Conservation (phyloP, 2,329 filamentous ascomycete genomes). For the Penicillium sp. region DNA sequence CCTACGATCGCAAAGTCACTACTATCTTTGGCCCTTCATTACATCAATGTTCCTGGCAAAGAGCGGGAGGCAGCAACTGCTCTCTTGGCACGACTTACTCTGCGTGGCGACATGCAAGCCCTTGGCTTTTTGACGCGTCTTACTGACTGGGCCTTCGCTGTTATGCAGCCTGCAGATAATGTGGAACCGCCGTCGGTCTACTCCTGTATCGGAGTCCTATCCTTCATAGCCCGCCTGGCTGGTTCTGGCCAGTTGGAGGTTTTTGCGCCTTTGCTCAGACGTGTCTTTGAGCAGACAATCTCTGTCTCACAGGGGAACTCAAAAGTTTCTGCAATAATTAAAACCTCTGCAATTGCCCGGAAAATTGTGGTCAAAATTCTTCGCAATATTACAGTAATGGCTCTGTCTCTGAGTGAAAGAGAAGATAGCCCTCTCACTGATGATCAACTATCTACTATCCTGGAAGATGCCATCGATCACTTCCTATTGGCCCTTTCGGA, state of each 20-base stretch:
- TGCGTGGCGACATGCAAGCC: conserved; percentile 84
- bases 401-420: conserved; percentile 55
- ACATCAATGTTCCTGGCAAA: conserved; percentile 75
- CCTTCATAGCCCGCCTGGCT: conserved; percentile 75
- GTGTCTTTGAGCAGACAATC: conserved; percentile 67
- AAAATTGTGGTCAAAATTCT: conserved; percentile 86
- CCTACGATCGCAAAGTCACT: conserved; percentile 72
- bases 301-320: conserved; percentile 57
- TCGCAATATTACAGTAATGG: conserved; percentile 69
- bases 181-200: conserved; percentile 60
- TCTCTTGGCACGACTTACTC: conserved; percentile 77
- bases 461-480: conserved; percentile 81
- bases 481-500: conserved; percentile 78
- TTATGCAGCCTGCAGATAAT: conserved; percentile 52
- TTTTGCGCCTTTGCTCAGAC: conserved; percentile 65
- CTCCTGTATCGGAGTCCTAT: conserved; percentile 74
- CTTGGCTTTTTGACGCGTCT: conserved; percentile 69
- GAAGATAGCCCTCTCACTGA: conserved; percentile 26
- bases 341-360: conserved; percentile 74
- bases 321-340: conserved; percentile 55
- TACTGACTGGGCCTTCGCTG: conserved; percentile 68
- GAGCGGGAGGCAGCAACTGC: conserved; percentile 85
- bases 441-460: conserved; percentile 50
- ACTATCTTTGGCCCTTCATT: conserved; percentile 68
- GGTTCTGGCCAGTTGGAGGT: conserved; percentile 72